A percentile compares a stretch with the other conserved stretches of the same genome.
Conservation (phyloP, 2,329 filamentous ascomycete genomes). For the Sclerotiophoma versabilis region DNA sequence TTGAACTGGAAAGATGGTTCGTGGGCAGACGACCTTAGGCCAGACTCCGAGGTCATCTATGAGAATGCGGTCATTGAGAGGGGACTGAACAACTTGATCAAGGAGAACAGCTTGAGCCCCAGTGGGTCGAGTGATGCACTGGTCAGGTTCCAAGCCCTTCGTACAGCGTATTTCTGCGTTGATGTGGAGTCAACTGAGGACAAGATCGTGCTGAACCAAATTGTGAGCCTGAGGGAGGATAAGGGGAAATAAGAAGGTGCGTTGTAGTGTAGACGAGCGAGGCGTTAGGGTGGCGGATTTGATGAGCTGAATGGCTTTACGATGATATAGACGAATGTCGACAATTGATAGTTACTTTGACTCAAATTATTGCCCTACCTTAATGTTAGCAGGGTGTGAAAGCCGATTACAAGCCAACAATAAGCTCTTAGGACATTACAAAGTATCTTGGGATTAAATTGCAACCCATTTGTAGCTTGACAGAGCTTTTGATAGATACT, state of each 20-base stretch:
- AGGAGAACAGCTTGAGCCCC: slow-evolving; percentile 52
- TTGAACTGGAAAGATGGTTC: slow-evolving; percentile 73
- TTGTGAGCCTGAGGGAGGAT: slow-evolving; percentile 91
- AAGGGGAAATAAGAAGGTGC: slow-evolving; percentile 38
- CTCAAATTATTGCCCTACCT: too few relatives aligned
- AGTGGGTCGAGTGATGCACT: slow-evolving; percentile 48
- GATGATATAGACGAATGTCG: not conserved
- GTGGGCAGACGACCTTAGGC: slow-evolving; percentile 84
- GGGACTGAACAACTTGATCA: slow-evolving; percentile 82
- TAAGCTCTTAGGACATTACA: too few relatives aligned
- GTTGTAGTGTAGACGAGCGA: not conserved
- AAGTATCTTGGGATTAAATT: too few relatives aligned
- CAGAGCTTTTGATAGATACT: too few relatives aligned
- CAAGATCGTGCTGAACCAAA: slow-evolving; percentile 87
- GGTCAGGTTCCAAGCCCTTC: slow-evolving; percentile 89
- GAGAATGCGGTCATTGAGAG: slow-evolving; percentile 79
- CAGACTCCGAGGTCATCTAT: slow-evolving; percentile 82
- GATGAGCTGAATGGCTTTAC: not conserved
- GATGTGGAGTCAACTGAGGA: slow-evolving; percentile 73
- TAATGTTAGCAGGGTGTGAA: too few relatives aligned
- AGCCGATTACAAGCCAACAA: too few relatives aligned
- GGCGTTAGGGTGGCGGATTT: not conserved
- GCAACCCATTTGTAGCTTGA: too few relatives aligned
- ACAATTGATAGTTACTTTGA: not conserved
- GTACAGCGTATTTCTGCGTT: slow-evolving; percentile 86